Percentiles rank a stretch among this genome's conserved stretches.
These are phyloP conservation scores for Leonotis leonurus DNA, from an alignment of 257 asterid genomes.

Conservation along the genomic window DNA sequence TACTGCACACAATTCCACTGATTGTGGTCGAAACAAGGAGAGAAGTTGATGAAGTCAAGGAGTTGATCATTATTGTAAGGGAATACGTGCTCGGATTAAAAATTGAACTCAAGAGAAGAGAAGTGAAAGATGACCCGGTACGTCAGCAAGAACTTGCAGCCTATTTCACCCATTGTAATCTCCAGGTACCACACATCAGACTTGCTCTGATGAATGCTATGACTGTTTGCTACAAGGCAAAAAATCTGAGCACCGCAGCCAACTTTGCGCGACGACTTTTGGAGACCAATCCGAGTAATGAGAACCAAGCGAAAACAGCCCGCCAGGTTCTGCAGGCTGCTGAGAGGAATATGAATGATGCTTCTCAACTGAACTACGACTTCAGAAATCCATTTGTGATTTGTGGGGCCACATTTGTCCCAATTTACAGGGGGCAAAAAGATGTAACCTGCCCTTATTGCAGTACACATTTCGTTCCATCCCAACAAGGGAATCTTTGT, in stretches of 20 bases:
- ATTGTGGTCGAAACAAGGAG: conserved; percentile 72
- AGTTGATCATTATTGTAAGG: conserved; percentile 50
- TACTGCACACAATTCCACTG: conserved; percentile 73
- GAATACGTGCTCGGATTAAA: conserved; percentile 71
- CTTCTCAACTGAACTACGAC: conserved; percentile 60
- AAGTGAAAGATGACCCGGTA: conserved; percentile 48
- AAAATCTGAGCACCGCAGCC: conserved; percentile 69
- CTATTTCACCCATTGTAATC: conserved; percentile 79
- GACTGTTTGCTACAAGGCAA: conserved; percentile 57
- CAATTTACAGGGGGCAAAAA: conserved; percentile 83
- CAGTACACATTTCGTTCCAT: conserved; percentile 53
- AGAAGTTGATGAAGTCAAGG: conserved; percentile 83
- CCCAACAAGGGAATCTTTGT: conserved; percentile 71
- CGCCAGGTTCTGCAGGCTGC: conserved; percentile 73
- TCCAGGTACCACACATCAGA: conserved; percentile 67
- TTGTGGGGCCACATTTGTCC: conserved; percentile 82
- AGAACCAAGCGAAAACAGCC: conserved; percentile 51
- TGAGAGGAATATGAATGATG: conserved; percentile 66
- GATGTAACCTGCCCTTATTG: conserved; percentile 79
- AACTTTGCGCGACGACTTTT: conserved; percentile 70
- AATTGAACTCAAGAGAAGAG: conserved; percentile 76
- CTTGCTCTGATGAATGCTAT: conserved; percentile 68
- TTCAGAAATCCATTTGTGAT: conserved; percentile 83
- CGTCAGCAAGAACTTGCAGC: conserved; percentile 93
- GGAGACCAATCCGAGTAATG: conserved; percentile 64